phyloP scores from a whole-genome alignment of 345 rosid genomes.

The Pistacia integerrima region DNA sequence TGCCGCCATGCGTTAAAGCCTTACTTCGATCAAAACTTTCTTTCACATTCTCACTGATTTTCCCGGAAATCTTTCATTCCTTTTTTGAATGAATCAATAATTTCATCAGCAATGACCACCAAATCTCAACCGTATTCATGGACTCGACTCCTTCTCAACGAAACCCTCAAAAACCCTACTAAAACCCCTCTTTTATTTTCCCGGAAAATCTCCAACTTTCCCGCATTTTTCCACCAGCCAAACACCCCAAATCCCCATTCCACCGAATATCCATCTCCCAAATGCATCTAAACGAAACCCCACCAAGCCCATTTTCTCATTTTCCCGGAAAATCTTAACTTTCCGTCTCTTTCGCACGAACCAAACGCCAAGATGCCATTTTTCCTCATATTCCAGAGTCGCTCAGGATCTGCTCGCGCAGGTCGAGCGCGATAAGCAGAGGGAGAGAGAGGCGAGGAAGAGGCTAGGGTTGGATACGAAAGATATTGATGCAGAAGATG shows the following conservation, averaged over 20 bases:
- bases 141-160: conserved; percentile 47
- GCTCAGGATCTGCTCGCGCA: conserved; percentile 57
- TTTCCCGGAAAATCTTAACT: conserved; percentile 24
- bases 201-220: conserved; percentile 24
- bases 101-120: conserved; percentile 25
- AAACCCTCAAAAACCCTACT: conserved; percentile 26
- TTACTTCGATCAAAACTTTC: not conserved
- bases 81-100: conserved; percentile 31
- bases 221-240: conserved; percentile 17
- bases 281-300: conserved; percentile 26
- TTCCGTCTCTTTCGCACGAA: conserved; percentile 12
- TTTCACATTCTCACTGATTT: not conserved
- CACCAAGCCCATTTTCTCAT: conserved; percentile 21
- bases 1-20: not conserved
- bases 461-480: conserved; percentile 67
- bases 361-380: conserved; percentile 13
- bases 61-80: not conserved
- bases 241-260: conserved; percentile 30
- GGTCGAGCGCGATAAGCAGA: conserved; percentile 69
- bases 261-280: conserved; percentile 39
- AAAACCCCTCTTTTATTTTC: conserved; percentile 24
- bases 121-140: conserved; percentile 39
- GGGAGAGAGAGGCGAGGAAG: conserved; percentile 68
- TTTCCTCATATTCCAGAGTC: conserved; percentile 15
- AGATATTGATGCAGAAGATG: conserved; percentile 81